Conservation (phyloP, 371 early-diverging fungal species). For the Rhizopus stolonifer region DNA sequence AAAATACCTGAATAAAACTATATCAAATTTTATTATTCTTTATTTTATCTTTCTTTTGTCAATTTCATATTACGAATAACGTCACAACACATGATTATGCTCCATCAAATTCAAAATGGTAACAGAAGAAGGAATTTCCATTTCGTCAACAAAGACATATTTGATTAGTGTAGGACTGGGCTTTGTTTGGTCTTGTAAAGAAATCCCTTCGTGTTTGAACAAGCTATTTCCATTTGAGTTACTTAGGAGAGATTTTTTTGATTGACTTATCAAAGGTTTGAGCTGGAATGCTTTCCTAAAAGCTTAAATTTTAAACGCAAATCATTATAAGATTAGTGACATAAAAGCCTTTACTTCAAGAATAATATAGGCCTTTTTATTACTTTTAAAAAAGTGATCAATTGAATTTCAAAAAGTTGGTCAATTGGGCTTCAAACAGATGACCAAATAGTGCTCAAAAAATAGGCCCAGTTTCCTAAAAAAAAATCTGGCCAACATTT, state of each 20-base stretch:
- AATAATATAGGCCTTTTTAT: background rate
- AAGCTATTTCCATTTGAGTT: conserved; percentile 1
- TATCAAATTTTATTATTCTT: conserved; percentile 2
- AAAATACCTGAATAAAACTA: background rate
- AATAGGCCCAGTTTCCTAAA: conserved; percentile 5
- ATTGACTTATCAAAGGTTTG: too few relatives aligned
- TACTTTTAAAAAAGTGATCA: background rate
- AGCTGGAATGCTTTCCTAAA: too few relatives aligned
- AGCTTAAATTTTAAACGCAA: too few relatives aligned
- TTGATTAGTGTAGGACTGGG: conserved; percentile 1
- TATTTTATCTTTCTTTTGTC: too few relatives aligned
- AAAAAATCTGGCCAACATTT: too few relatives aligned
- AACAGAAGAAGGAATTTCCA: conserved; percentile 19
- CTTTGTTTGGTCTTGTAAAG: conserved; percentile 6
- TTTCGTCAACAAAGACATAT: conserved; percentile 5
- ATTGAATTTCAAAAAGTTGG: background rate
- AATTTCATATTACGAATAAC: too few relatives aligned
- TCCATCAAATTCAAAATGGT: conserved; percentile 12
- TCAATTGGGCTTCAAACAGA: conserved; percentile 6
- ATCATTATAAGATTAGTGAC: too few relatives aligned
- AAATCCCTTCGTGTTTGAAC: background rate
- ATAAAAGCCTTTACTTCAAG: too few relatives aligned
- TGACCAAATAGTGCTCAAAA: background rate
- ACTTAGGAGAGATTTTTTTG: too few relatives aligned
- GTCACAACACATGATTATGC: conserved; percentile 1